Conservation (phyloP, 305 asterid genomes). For the Rubia peregrina region DNA sequence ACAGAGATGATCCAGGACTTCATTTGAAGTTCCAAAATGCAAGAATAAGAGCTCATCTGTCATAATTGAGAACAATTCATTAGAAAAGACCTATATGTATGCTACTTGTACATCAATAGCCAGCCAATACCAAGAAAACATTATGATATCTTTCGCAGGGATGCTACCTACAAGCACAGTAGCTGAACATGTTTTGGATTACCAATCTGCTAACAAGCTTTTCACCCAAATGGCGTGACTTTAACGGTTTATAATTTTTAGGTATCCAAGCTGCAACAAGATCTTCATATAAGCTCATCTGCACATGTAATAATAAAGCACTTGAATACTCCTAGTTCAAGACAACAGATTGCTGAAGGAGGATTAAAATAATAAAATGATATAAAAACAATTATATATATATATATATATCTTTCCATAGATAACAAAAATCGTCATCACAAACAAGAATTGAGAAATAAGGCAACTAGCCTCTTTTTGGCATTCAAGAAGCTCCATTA, state of each 20-base stretch:
- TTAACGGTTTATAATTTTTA: slow-evolving; percentile 83
- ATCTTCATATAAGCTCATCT: slow-evolving; percentile 98
- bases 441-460: slow-evolving; percentile 13
- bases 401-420: background rate
- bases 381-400: too few species aligned
- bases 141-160: slow-evolving; percentile 23
- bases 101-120: background rate
- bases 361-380: background rate
- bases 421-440: background rate
- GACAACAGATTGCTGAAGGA: slow-evolving; percentile 16
- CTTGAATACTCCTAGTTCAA: slow-evolving; percentile 19
- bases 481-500: slow-evolving; percentile 61
- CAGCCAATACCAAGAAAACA: slow-evolving; percentile 5
- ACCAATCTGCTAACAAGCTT: slow-evolving; percentile 70
- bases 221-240: slow-evolving; percentile 62
- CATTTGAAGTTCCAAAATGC: slow-evolving; percentile 97
- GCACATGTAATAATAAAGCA: slow-evolving; percentile 27
- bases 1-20: slow-evolving; percentile 89
- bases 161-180: slow-evolving; percentile 80
- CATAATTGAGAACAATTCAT: slow-evolving; percentile 14
- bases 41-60: slow-evolving; percentile 80
- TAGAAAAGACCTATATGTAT: background rate
- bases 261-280: slow-evolving; percentile 99
- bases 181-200: slow-evolving; percentile 75
- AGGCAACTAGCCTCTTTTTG: slow-evolving; percentile 61